Evolutionary conservation across 306 rosid species (phyloP).

Genomic region (Corylus americana): DNA sequence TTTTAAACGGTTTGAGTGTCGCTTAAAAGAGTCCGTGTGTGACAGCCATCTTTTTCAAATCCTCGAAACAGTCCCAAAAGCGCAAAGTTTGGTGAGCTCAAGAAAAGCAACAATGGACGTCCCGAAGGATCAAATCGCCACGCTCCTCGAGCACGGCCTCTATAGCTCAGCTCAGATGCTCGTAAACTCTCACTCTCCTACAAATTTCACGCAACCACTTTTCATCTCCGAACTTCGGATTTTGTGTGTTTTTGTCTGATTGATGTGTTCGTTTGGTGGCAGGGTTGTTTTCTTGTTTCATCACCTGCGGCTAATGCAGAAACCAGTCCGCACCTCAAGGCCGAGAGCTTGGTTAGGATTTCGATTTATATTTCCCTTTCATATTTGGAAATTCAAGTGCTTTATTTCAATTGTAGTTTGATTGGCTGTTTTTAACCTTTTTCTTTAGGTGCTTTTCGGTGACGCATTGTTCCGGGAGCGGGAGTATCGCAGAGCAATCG

Average conservation of each 20-base stretch:
- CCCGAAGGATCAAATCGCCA: constrained; percentile 88
- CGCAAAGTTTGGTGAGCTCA: background rate
- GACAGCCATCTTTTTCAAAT: background rate
- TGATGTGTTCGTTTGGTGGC: background rate
- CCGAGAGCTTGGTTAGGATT: constrained; percentile 77
- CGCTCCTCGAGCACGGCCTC: constrained; percentile 88
- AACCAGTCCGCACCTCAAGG: constrained; percentile 69
- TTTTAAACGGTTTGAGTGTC: background rate
- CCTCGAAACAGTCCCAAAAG: background rate
- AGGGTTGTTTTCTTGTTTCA: constrained; percentile 97
- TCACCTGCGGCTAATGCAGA: constrained; percentile 88
- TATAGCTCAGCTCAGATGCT: constrained; percentile 94
- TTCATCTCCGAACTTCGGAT: constrained; percentile 6
- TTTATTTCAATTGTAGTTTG: background rate
- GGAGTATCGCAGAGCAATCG: constrained; percentile 91
- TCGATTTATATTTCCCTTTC: constrained; percentile 1
- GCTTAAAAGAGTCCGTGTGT: constrained; percentile 29
- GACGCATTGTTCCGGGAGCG: constrained; percentile 77
- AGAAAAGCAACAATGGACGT: constrained; percentile 69
- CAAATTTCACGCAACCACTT: background rate
- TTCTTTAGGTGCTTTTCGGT: constrained; percentile 71
- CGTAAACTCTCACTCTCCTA: constrained; percentile 37
- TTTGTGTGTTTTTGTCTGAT: background rate
- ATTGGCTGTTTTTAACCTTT: background rate
- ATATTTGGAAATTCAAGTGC: background rate